Evolutionary conservation across 23 red algal genomes (phyloP), one percentile per base, ranked within the genome.

Genomic region (Agarophyton chilense): DNA sequence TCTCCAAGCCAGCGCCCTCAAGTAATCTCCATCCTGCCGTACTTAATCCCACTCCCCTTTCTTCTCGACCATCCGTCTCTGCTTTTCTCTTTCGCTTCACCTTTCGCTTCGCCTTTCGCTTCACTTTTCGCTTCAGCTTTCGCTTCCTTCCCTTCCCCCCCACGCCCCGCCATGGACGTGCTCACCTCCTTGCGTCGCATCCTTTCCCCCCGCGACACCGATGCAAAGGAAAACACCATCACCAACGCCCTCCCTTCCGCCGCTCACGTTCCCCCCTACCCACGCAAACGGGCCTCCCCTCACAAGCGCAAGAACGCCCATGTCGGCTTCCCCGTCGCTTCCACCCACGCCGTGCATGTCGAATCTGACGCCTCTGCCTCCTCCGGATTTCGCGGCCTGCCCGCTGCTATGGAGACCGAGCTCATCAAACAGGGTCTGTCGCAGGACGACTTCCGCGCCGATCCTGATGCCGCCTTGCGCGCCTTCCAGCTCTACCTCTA

Each of bases 401-500:
- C 86, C 2, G 45, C 50, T 7, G 55, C 58, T 32, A 90, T 90
- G 86, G 86, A 90, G 72, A 52, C 29, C 34, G 55, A 90, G 54
- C 72, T 90, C 45, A 40, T 79, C 63, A 62, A 70, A 29, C 55
- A 79, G 38, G 86, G 86, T 21, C 72, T 79, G 26, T 53, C 58
- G 16, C 50, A 57, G 12, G 86, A 90, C 8, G 73, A 90, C 35
- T 64, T 79, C 26, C 47, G 53, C 34, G 73, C 70, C 21, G 86
- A 90, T 42, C 86, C 86, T 35, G 86, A 90, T 36, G 86, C 86
- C n/a, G 86, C 86, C 14, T 54, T 90, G 54, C 40, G 65, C 14
- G 86, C 86, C 26, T 90, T 90, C 51, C 86, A 90, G 86, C 52
- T 78, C 34, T 90, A 90, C 39, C 72, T 90, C 1, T 90, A 90